phyloP scores from a whole-genome alignment of 768 basidiomycete species.

The Pleurotus sapidus region DNA sequence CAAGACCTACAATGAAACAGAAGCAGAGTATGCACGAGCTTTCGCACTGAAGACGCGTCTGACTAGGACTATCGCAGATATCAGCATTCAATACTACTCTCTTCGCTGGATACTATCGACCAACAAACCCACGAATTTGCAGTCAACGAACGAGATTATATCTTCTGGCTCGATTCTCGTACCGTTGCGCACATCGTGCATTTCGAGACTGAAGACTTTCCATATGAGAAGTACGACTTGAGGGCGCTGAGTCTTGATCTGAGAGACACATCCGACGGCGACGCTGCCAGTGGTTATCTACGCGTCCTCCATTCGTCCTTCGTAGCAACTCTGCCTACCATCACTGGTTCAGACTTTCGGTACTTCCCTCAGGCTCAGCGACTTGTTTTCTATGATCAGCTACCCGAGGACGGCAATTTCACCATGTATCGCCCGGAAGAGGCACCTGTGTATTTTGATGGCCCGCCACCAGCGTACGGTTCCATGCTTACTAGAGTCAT shows the following conservation, averaged over 20 bases:
- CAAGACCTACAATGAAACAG: neutral
- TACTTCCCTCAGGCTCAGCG: neutral
- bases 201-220: neutral
- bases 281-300: neutral
- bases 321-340: neutral
- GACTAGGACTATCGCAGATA: neutral
- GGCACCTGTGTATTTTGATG: neutral
- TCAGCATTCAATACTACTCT: neutral
- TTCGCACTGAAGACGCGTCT: no score
- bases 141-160: neutral
- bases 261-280: neutral
- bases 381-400: neutral
- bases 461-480: neutral
- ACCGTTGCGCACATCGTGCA: neutral
- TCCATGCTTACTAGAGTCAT: neutral
- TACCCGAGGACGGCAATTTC: neutral
- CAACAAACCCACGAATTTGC: neutral
- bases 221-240: neutral
- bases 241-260: neutral
- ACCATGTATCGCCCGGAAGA: neutral
- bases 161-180: slow-evolving; percentile 4
- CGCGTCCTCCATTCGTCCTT: neutral
- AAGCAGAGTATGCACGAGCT: neutral
- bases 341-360: neutral
- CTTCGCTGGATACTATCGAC: neutral